Conservation (phyloP, 495 filamentous ascomycete genomes). For the Penicillium bialowiezense region DNA sequence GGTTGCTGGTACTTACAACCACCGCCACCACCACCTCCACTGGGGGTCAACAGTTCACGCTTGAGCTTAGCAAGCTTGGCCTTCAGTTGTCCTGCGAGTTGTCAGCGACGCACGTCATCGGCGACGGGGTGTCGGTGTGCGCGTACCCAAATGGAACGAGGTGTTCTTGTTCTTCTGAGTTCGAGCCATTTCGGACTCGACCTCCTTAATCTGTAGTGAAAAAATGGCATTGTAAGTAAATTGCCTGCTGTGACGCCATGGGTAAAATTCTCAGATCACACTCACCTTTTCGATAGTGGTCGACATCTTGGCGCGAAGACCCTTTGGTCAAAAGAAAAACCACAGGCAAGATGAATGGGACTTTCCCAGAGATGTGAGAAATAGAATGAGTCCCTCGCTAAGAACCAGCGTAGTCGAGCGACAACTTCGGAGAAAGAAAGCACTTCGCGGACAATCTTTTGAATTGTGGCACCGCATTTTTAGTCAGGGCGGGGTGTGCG, state of each 20-base stretch:
- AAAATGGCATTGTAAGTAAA: slow-evolving; percentile 22
- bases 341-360: slow-evolving; percentile 1
- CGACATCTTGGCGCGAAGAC: slow-evolving; percentile 66
- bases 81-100: slow-evolving; percentile 76
- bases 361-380: slow-evolving; percentile 1
- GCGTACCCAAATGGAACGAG: slow-evolving; percentile 70
- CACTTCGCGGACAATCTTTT: slow-evolving; percentile 29
- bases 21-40: slow-evolving; percentile 72
- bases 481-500: slow-evolving; percentile 32
- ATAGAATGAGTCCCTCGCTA: slow-evolving; percentile 10
- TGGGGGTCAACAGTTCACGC: slow-evolving; percentile 87
- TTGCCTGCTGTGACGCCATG: slow-evolving; percentile 11
- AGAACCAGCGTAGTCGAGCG: slow-evolving; percentile 5
- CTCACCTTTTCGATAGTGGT: slow-evolving; percentile 93
- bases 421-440: slow-evolving; percentile 12
- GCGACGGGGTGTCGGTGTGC: slow-evolving; percentile 1
- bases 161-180: slow-evolving; percentile 99
- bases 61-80: slow-evolving; percentile 98
- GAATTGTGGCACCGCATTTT: slow-evolving; percentile 30
- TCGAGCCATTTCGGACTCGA: slow-evolving; percentile 95
- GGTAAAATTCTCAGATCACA: slow-evolving; percentile 15
- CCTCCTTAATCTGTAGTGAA: slow-evolving; percentile 80
- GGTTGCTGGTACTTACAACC: slow-evolving; percentile 50
- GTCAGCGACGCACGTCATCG: slow-evolving; percentile 21
- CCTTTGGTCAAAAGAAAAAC: slow-evolving; percentile 11